Conservation (phyloP, 768 basidiomycete species). For the Lactifluus pinguis region DNA sequence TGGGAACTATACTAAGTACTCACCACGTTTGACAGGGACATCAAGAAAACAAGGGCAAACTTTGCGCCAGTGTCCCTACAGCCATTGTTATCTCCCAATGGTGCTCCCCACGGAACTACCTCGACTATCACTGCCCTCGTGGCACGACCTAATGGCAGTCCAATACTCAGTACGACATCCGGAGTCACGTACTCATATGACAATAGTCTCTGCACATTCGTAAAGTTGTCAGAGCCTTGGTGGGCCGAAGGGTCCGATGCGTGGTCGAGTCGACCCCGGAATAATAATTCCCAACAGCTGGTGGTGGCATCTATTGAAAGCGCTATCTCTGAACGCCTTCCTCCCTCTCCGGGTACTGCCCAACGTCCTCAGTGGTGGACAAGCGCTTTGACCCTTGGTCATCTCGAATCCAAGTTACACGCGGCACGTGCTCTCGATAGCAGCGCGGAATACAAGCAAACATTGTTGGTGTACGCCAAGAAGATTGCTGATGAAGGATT, state of each 20-base stretch:
- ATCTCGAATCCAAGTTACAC: conserved; percentile 77
- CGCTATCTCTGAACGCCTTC: conserved; percentile 23
- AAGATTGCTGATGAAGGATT: conserved; percentile 87
- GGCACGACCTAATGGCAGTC: conserved; percentile 72
- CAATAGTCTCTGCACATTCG: conserved; percentile 52
- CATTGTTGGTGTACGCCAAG: conserved; percentile 67
- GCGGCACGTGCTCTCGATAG: conserved; percentile 71
- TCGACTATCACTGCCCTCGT: conserved; percentile 51
- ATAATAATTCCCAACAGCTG: conserved; percentile 40
- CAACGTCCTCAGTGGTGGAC: conserved; percentile 72
- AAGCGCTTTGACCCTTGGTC: conserved; percentile 75
- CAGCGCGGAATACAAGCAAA: conserved; percentile 74
- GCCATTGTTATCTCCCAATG: conserved; percentile 46
- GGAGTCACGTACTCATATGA: conserved; percentile 82
- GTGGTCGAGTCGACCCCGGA: conserved; percentile 68
- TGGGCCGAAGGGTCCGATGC: conserved; percentile 76
- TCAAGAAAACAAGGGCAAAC: conserved; percentile 53
- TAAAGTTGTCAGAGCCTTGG: conserved; percentile 73
- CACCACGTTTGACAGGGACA: conserved; percentile 44
- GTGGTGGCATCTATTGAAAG: conserved; percentile 22
- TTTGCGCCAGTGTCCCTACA: conserved; percentile 60
- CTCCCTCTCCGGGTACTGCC: conserved; percentile 14
- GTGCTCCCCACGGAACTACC: conserved; percentile 1
- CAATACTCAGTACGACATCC: conserved; percentile 66
- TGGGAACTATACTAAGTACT: neutral